phyloP scores from a whole-genome alignment of 2,329 filamentous ascomycete genomes.

The Capronia americana region DNA sequence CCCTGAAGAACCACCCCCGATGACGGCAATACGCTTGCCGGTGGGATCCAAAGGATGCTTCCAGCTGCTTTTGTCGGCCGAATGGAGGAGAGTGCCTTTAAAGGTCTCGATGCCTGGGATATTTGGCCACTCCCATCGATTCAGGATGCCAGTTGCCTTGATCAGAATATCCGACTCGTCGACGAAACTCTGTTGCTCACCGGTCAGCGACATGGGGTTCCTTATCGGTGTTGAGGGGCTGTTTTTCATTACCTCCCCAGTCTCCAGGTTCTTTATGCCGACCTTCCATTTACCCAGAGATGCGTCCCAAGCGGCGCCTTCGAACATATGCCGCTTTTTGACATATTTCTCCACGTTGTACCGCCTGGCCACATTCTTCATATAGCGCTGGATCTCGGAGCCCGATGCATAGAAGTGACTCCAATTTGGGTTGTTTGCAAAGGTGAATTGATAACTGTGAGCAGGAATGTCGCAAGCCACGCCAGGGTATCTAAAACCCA shows the following conservation, averaged over 20 bases:
- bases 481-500: too few relatives aligned
- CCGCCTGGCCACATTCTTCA: slow-evolving; percentile 25
- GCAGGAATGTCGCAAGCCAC: too few relatives aligned
- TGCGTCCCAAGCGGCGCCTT: slow-evolving; percentile 33
- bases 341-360: slow-evolving; percentile 37
- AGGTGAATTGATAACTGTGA: too few relatives aligned
- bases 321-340: slow-evolving; percentile 28
- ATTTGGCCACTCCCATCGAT: slow-evolving; percentile 42
- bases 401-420: too few relatives aligned
- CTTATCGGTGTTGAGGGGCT: too few relatives aligned
- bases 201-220: too few relatives aligned
- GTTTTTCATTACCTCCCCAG: too few relatives aligned
- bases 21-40: slow-evolving; percentile 7
- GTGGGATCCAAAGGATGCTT: too few relatives aligned
- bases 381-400: slow-evolving; percentile 22
- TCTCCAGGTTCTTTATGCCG: too few relatives aligned
- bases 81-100: slow-evolving; percentile 35
- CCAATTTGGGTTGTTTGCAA: too few relatives aligned
- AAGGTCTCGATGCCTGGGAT: slow-evolving; percentile 41
- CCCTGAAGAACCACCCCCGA: slow-evolving; percentile 44
- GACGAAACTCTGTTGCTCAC: too few relatives aligned
- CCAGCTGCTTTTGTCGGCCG: too few relatives aligned
- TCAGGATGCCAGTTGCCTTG: slow-evolving; percentile 40
- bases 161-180: slow-evolving; percentile 41
- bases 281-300: slow-evolving; percentile 13